Conservation (phyloP, 139 green algal species). For the Trebouxia sp. region DNA sequence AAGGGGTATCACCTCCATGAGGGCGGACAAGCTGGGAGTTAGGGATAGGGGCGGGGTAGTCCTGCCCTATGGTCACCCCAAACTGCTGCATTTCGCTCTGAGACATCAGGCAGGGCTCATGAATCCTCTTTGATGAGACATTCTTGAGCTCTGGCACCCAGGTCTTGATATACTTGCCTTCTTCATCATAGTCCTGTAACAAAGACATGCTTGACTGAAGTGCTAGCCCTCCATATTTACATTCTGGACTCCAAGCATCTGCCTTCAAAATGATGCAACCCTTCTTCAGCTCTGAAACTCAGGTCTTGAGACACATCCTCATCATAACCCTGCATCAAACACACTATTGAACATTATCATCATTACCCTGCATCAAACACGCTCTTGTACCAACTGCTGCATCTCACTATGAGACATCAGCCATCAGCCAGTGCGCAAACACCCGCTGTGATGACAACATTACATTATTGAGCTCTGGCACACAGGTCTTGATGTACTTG, state of each 20-base stretch:
- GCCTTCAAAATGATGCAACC: slow-evolving; percentile 43
- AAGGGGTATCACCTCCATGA: slow-evolving; percentile 27
- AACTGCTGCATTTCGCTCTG: slow-evolving; percentile 63
- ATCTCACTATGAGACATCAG: slow-evolving; percentile 64
- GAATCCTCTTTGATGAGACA: slow-evolving; percentile 66
- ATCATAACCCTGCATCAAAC: no score
- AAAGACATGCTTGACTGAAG: background rate
- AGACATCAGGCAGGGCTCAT: slow-evolving; percentile 84
- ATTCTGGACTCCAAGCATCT: no score
- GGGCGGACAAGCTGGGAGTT: slow-evolving; percentile 33
- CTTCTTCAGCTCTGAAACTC: background rate
- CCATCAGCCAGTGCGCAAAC: slow-evolving; percentile 83
- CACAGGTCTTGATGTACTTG: slow-evolving; percentile 86
- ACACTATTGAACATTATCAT: no score
- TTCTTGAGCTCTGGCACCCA: slow-evolving; percentile 90
- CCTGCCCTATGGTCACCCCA: slow-evolving; percentile 61
- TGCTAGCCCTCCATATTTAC: background rate
- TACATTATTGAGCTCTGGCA: slow-evolving; percentile 86
- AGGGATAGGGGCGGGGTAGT: slow-evolving; percentile 70
- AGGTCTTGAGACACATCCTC: no score
- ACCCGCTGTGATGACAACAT: slow-evolving; percentile 57
- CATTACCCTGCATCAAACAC: no score
- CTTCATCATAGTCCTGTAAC: slow-evolving; percentile 80
- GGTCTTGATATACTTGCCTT: slow-evolving; percentile 84
- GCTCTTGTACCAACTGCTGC: slow-evolving; percentile 55